These are phyloP conservation scores for Barnettozyma botsteinii DNA, from an alignment of 805 yeast genomes.

Conservation along the genomic window DNA sequence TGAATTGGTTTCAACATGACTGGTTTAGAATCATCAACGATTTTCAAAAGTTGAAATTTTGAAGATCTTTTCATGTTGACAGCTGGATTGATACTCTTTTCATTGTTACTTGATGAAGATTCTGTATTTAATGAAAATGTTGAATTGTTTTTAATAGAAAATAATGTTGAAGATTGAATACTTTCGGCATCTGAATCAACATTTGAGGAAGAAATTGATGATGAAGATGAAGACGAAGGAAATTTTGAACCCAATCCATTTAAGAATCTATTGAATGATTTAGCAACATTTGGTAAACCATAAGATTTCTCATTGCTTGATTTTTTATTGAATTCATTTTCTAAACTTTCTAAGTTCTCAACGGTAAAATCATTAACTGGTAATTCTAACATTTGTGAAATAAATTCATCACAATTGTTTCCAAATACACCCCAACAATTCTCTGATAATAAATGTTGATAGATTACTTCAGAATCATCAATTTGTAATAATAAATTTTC, in stretches of 20 bases:
- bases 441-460: conserved; percentile 35
- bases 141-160: conserved; percentile 16
- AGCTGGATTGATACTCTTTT: neutral
- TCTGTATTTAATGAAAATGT: conserved; percentile 8
- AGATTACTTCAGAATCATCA: conserved; percentile 35
- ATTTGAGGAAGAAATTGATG: conserved; percentile 10
- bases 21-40: conserved; percentile 1
- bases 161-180: conserved; percentile 7
- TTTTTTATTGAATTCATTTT: conserved; percentile 4
- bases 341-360: conserved; percentile 7
- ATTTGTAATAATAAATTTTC: conserved; percentile 31
- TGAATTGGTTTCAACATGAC: neutral
- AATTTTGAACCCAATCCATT: conserved; percentile 5
- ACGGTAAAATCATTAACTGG: conserved; percentile 10
- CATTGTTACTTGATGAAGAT: neutral
- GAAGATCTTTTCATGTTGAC: conserved; percentile 1
- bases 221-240: conserved; percentile 8
- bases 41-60: conserved; percentile 6
- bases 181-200: conserved; percentile 8
- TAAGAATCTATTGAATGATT: conserved; percentile 8
- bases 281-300: conserved; percentile 1
- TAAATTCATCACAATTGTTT: conserved; percentile 30
- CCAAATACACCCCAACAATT: conserved; percentile 38
- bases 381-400: conserved; percentile 26
- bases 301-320: neutral